Evolutionary conservation across 768 basidiomycete genomes (phyloP).

Genomic region (Epithele typhae): DNA sequence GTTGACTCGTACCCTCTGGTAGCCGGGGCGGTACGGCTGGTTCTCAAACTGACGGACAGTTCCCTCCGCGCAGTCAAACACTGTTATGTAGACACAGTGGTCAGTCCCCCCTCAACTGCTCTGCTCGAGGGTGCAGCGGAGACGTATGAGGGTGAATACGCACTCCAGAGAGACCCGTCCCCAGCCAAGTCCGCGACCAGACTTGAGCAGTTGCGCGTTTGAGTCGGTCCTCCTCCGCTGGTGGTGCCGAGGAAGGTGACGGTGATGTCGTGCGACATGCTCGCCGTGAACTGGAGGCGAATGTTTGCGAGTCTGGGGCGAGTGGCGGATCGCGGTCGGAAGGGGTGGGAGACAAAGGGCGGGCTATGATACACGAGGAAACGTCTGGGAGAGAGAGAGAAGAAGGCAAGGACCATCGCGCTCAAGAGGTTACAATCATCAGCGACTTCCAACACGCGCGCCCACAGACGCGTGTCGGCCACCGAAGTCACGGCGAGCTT

Average conservation of each 20-base stretch:
- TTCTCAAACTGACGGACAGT: slow-evolving; percentile 63
- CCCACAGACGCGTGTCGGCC: no score
- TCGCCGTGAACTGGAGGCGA: neutral
- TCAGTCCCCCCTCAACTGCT: neutral
- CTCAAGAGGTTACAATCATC: no score
- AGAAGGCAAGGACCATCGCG: no score
- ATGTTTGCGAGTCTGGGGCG: no score
- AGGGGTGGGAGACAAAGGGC: no score
- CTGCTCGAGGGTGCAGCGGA: neutral
- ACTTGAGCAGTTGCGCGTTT: slow-evolving; percentile 73
- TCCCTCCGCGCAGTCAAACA: slow-evolving; percentile 85
- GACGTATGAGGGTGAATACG: slow-evolving; percentile 16
- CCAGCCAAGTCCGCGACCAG: slow-evolving; percentile 56
- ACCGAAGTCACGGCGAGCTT: no score
- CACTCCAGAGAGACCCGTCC: slow-evolving; percentile 66
- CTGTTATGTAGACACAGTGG: slow-evolving; percentile 28
- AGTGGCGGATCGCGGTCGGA: no score
- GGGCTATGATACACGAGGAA: no score
- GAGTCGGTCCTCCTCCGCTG: slow-evolving; percentile 71
- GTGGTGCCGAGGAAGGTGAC: slow-evolving; percentile 76
- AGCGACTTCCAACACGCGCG: no score
- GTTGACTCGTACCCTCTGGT: slow-evolving; percentile 33
- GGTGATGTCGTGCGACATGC: slow-evolving; percentile 37
- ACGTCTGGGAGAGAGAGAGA: no score
- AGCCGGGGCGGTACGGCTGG: slow-evolving; percentile 38